phyloP scores from a whole-genome alignment of 306 rosid genomes.

The Gynostemma pentaphyllum region DNA sequence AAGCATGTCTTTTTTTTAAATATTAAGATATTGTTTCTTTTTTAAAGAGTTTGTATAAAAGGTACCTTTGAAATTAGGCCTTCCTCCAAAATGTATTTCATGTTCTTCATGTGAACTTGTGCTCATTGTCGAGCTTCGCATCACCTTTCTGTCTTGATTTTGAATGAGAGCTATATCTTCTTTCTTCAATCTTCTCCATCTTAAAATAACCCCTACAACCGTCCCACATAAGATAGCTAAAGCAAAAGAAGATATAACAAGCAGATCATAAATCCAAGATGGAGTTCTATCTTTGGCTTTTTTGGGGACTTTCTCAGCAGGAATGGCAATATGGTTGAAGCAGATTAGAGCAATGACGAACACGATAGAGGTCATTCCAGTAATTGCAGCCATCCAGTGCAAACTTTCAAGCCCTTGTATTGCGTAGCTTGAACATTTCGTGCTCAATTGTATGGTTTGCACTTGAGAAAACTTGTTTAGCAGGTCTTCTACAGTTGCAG shows the following conservation, averaged over 20 bases:
- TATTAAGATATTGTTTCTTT: neutral
- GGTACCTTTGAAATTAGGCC: conserved; percentile 69
- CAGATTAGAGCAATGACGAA: conserved; percentile 36
- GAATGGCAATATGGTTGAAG: conserved; percentile 44
- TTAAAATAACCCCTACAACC: conserved; percentile 31
- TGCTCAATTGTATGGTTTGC: conserved; percentile 37
- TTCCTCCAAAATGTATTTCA: conserved; percentile 60
- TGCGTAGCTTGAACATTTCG: conserved; percentile 27
- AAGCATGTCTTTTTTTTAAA: neutral
- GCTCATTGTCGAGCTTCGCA: conserved; percentile 32
- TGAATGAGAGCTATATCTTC: conserved; percentile 19
- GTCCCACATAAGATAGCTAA: conserved; percentile 33
- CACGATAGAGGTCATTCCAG: conserved; percentile 38
- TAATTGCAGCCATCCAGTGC: conserved; percentile 47
- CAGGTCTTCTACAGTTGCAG: conserved; percentile 30
- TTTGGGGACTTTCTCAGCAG: conserved; percentile 24
- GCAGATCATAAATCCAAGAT: conserved; percentile 51
- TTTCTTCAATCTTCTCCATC: conserved; percentile 57
- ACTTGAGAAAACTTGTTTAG: conserved; percentile 26
- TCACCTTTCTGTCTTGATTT: conserved; percentile 24
- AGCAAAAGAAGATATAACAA: conserved; percentile 45
- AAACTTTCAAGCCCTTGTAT: conserved; percentile 52
- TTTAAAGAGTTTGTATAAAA: neutral
- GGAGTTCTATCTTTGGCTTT: conserved; percentile 40
- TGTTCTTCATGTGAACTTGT: conserved; percentile 47